Evolutionary conservation across 2,329 filamentous ascomycete genomes (phyloP), one percentile per base, ranked within the genome.

Genomic region (Xylariaceae sp.): DNA sequence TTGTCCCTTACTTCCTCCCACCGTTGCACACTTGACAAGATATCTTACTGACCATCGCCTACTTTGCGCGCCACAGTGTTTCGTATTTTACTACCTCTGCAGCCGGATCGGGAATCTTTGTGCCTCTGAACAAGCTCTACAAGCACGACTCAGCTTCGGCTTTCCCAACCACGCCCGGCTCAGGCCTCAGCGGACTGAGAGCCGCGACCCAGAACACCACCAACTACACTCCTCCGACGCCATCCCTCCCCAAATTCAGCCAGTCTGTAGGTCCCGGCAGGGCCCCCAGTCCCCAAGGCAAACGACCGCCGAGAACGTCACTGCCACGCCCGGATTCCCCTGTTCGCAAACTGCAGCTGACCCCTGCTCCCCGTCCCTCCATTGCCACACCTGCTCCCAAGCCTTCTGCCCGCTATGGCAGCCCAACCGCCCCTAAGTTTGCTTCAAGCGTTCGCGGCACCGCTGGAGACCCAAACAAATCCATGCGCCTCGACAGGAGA

Each of bases 301-400:
- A 89, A 68, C 84, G 82, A 60, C 73, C 22, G 22, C 22, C 83
- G 42, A 83, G 91, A 52, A 84, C 86, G 9, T 96, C 92, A 1
- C 76, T 96, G n/a, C 83, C 89, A 47, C 87, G 92, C 31, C 89
- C 94, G 5, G 92, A 96, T 58, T 97, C 93, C 2, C 94, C 93
- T 3, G 77, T 89, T 34, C 84, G 88, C 60, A 87, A 82, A 62
- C 72, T 83, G 43, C 84, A 85, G 51, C 81, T 84, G 69, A 86
- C 78, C 10, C 83, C 81, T 22, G 82, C 69, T 42, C 75, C 78
- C 7, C 76, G 83, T 36, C 79, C 82, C 1, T 81, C 82, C 6
- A 74, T 86, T 41, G 69, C 81, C 45, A 76, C 83, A 46, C 79
- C 86, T 2, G 77, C 62, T 16, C 60, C 70, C 31, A 77, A 75